phyloP scores from a whole-genome alignment of 2,329 filamentous ascomycete species.

The Ophiosphaerella narmari region DNA sequence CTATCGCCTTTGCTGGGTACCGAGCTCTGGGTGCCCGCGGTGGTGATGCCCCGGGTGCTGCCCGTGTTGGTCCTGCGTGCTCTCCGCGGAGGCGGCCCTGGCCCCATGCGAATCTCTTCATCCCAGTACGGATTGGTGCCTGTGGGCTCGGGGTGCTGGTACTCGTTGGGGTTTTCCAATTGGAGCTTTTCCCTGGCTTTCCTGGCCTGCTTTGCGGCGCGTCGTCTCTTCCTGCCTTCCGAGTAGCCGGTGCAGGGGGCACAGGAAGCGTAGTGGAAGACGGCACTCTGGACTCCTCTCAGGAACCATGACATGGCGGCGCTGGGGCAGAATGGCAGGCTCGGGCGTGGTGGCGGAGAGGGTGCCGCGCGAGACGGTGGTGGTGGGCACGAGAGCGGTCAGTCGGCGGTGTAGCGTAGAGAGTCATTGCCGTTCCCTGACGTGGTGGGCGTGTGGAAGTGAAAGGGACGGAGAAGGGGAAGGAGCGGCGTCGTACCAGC shows the following conservation, averaged over 20 bases:
- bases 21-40: constrained; percentile 57
- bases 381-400: constrained; percentile 22
- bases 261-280: constrained; percentile 79
- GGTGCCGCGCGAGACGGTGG: constrained; percentile 7
- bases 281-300: constrained; percentile 69
- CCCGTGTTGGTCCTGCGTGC: constrained; percentile 61
- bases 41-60: constrained; percentile 62
- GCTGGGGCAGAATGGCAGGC: background rate
- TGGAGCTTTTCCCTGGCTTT: constrained; percentile 68
- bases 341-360: background rate
- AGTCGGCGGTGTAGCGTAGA: constrained; percentile 22
- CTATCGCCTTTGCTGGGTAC: constrained; percentile 51
- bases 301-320: constrained; percentile 46
- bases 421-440: constrained; percentile 30
- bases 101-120: constrained; percentile 83
- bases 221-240: constrained; percentile 71
- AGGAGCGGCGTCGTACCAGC: background rate
- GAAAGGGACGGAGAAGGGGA: background rate
- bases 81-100: constrained; percentile 67
- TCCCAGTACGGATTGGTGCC: constrained; percentile 88
- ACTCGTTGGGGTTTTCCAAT: constrained; percentile 71
- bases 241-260: constrained; percentile 75
- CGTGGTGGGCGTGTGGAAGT: constrained; percentile 7
- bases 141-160: constrained; percentile 80
- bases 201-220: constrained; percentile 70